Evolutionary conservation across 2,329 filamentous ascomycete species (phyloP), one percentile per base, ranked within the genome.

Genomic region (Emergomyces pasteurianus): DNA sequence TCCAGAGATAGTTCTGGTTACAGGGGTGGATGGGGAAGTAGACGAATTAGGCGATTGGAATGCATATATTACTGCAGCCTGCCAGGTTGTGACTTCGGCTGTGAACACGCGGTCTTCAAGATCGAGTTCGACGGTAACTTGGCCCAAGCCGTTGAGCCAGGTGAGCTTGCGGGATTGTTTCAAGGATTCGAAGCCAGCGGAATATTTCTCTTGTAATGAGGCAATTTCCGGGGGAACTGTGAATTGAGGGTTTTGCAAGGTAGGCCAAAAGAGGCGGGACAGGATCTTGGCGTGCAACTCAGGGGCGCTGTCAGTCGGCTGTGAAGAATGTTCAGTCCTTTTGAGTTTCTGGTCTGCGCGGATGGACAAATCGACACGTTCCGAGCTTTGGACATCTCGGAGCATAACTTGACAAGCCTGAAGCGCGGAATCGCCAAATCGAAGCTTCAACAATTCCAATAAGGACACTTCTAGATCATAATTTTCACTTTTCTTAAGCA

Each of bases 371-470:
- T 96, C 89, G 62, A 95, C 83, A 49, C 84, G 82, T 63, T 82
- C 81, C 1, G 91, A 95, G 69, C 96, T 92, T 65, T 88, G 83
- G 42, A 97, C 88, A 71, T 99, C 94, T 65, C 88, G 89, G 61
- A 99, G 83, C 94, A 99, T 99, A 68, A 99, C 94, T 71, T 99
- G 92, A 73, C 92, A 96, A 56, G 89, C 89, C 71, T 97, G 94
- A 53, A 99, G 78, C 18, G 90, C 86, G 34, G 83, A 81, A 65
- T 96, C 90, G 28, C 92, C 92, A 61, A 96, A 92, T 9, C 92
- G 86, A 63, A 89, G 82, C 76, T 96, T 96, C 62, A 99, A 81
- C 10, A 97, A 81, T 61, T 92, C 86, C 6, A 97, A 81, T 4
- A 96, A 88, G 60, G 88, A 87, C 59, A 89, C 83, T 73, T 89